A percentile compares a stretch with the other conserved stretches of the same genome.
Conservation (phyloP, 768 basidiomycete genomes). For the Mycena leptocephala region DNA sequence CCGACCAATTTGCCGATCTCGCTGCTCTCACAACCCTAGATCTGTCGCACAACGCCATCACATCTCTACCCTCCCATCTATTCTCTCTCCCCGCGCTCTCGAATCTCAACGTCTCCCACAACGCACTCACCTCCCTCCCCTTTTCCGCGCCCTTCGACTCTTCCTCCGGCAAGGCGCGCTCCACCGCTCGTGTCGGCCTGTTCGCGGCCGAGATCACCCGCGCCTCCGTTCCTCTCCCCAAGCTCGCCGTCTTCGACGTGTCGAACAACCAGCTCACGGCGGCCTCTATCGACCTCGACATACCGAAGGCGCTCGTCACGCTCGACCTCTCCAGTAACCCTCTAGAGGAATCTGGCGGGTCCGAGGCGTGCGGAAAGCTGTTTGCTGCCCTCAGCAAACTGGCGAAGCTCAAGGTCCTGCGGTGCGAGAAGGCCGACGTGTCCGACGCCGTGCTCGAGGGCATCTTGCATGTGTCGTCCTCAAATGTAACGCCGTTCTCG, state of each 20-base stretch:
- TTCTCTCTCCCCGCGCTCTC: constrained; percentile 81
- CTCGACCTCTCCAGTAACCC: constrained; percentile 81
- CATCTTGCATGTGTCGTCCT: constrained; percentile 43
- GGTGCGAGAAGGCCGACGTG: constrained; percentile 70
- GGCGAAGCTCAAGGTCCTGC: constrained; percentile 70
- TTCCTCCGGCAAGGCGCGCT: constrained; percentile 37
- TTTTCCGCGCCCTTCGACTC: constrained; percentile 78
- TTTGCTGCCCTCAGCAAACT: constrained; percentile 69
- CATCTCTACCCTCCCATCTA: constrained; percentile 73
- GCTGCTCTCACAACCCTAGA: constrained; percentile 78
- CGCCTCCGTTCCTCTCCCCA: constrained; percentile 76
- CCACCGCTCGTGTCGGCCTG: constrained; percentile 67
- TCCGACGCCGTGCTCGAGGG: constrained; percentile 70
- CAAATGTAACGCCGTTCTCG: constrained; percentile 63
- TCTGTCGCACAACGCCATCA: constrained; percentile 81
- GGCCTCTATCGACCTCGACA: constrained; percentile 63
- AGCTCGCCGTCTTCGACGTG: constrained; percentile 74
- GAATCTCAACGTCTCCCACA: constrained; percentile 81
- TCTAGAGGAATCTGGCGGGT: constrained; percentile 59
- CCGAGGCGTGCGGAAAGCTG: constrained; percentile 45
- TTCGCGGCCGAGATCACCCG: constrained; percentile 77
- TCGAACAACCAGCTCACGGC: constrained; percentile 80
- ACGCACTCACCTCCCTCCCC: constrained; percentile 72
- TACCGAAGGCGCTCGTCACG: constrained; percentile 72
- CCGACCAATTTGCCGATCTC: constrained; percentile 79